phyloP scores from a whole-genome alignment of 2,329 filamentous ascomycete genomes.

The Thyridium curvatum region DNA sequence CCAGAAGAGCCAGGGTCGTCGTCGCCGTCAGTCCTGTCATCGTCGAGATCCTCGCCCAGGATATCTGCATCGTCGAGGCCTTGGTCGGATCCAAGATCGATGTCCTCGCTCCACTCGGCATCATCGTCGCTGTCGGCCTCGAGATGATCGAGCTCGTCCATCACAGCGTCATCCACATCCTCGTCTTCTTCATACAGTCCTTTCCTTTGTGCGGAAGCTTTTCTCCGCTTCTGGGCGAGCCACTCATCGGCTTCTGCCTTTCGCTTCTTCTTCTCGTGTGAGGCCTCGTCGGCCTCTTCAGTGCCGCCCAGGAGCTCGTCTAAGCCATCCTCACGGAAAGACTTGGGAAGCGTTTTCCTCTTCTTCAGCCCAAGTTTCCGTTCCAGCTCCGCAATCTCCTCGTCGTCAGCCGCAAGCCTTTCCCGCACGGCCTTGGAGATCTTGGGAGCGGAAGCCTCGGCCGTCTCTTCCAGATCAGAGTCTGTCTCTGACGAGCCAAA shows the following conservation, averaged over 20 bases:
- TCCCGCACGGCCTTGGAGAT: slow-evolving; percentile 42
- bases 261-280: slow-evolving; percentile 55
- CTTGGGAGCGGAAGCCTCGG: slow-evolving; percentile 18
- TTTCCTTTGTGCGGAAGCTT: slow-evolving; percentile 23
- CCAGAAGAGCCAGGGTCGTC: slow-evolving; percentile 13
- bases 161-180: slow-evolving; percentile 18
- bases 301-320: slow-evolving; percentile 62
- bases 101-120: slow-evolving; percentile 10
- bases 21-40: slow-evolving; percentile 16
- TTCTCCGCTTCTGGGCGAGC: slow-evolving; percentile 51
- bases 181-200: slow-evolving; percentile 10
- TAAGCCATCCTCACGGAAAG: slow-evolving; percentile 76
- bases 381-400: slow-evolving; percentile 81
- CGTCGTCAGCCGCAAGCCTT: slow-evolving; percentile 73
- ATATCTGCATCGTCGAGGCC: slow-evolving; percentile 12
- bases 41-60: slow-evolving; percentile 11
- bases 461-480: slow-evolving; percentile 17
- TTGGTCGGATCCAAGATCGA: slow-evolving; percentile 15
- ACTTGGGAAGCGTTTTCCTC: slow-evolving; percentile 66
- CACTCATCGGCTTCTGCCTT: slow-evolving; percentile 54
- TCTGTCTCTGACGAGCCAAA: slow-evolving; percentile 11
- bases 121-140: slow-evolving; percentile 17
- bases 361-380: slow-evolving; percentile 79
- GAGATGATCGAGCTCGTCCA: slow-evolving; percentile 16
- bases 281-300: slow-evolving; percentile 36